Percentiles rank a stretch among this genome's conserved stretches.
phyloP scores from a whole-genome alignment of 1,139 yeast genomes.

The Geotrichum cucujoidarum region DNA sequence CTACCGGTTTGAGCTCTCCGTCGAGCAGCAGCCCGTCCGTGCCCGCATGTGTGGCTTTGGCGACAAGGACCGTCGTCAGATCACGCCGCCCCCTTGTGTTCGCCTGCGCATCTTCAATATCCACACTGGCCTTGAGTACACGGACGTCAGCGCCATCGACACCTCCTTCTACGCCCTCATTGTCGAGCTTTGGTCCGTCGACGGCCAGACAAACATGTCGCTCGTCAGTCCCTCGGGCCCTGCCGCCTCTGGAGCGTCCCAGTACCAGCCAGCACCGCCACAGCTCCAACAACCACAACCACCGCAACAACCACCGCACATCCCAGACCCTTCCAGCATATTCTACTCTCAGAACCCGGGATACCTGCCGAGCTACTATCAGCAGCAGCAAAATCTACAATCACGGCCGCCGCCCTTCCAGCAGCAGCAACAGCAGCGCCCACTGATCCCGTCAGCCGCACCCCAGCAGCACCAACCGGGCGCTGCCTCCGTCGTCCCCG shows the following conservation, averaged over 20 bases:
- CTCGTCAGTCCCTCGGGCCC: slow-evolving; percentile 27
- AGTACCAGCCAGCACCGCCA: too few relatives aligned
- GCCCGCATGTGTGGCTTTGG: slow-evolving; percentile 48
- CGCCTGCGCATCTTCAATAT: slow-evolving; percentile 34
- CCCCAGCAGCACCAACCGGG: slow-evolving; percentile 2
- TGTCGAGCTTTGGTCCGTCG: slow-evolving; percentile 41
- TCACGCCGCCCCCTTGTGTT: slow-evolving; percentile 45
- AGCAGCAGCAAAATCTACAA: slow-evolving; percentile 15
- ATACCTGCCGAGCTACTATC: slow-evolving; percentile 15
- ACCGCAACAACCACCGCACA: not conserved
- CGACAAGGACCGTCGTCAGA: slow-evolving; percentile 43
- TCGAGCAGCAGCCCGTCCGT: slow-evolving; percentile 42
- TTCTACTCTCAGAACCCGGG: slow-evolving; percentile 12
- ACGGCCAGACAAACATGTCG: slow-evolving; percentile 35
- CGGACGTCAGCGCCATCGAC: slow-evolving; percentile 32
- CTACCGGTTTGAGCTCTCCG: slow-evolving; percentile 29
- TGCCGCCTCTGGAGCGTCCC: slow-evolving; percentile 7
- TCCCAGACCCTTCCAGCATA: slow-evolving; percentile 5
- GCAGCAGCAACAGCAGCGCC: slow-evolving; percentile 1
- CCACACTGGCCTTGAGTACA: slow-evolving; percentile 27
- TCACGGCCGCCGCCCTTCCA: slow-evolving; percentile 1
- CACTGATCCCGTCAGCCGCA: not conserved
- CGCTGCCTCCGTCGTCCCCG: slow-evolving; percentile 1
- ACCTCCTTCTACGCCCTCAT: slow-evolving; percentile 35
- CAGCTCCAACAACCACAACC: not conserved